Evolutionary conservation across 257 asterid genomes (phyloP).

Genomic region (Agastache rugosa): DNA sequence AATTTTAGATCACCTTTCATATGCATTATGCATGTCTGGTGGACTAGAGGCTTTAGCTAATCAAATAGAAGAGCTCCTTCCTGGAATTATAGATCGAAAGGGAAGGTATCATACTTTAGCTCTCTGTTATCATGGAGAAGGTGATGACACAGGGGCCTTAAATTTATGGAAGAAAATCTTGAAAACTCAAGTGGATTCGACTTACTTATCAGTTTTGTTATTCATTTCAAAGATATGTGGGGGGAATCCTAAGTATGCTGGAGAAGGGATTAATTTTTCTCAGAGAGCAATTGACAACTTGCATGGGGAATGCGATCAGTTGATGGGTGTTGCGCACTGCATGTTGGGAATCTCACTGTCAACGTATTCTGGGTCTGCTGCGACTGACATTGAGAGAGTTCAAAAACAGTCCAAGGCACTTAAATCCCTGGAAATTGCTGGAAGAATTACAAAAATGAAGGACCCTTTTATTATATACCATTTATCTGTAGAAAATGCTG

Average conservation of each 20-base stretch:
- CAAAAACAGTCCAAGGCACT: constrained; percentile 68
- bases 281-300: constrained; percentile 60
- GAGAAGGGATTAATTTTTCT: constrained; percentile 75
- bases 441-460: constrained; percentile 54
- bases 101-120: constrained; percentile 72
- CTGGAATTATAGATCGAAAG: constrained; percentile 60
- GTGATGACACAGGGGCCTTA: constrained; percentile 65
- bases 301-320: constrained; percentile 57
- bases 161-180: constrained; percentile 67
- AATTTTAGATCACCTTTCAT: constrained; percentile 78
- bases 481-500: constrained; percentile 78
- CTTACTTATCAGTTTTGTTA: constrained; percentile 57
- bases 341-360: constrained; percentile 74
- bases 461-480: constrained; percentile 66
- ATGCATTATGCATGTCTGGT: constrained; percentile 79
- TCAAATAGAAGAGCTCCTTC: constrained; percentile 87
- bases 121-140: constrained; percentile 82
- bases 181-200: constrained; percentile 46
- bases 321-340: constrained; percentile 67
- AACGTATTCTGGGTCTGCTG: constrained; percentile 48
- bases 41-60: constrained; percentile 71
- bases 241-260: constrained; percentile 44
- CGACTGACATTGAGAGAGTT: constrained; percentile 56
- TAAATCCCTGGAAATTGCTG: constrained; percentile 69
- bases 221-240: constrained; percentile 75